Evolutionary conservation across 1,139 yeast genomes (phyloP), one percentile per base, ranked within the genome.

Genomic region (Magnusiomyces magnusii): DNA sequence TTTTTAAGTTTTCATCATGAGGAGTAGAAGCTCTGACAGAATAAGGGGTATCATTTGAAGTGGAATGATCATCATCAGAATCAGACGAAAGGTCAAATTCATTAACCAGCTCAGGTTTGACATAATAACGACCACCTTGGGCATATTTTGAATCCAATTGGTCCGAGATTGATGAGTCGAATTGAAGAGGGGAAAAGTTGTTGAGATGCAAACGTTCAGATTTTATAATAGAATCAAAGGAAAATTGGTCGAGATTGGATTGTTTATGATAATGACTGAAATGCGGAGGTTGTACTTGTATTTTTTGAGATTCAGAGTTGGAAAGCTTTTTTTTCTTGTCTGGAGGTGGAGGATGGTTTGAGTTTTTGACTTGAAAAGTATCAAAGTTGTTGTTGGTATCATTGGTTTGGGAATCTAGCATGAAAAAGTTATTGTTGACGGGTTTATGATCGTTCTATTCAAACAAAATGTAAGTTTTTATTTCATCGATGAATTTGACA

Each of bases 61-160:
- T 3, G 17, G 44, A 39, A 9, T 39, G 17, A 19, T 39, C 44
- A 39, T 39, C 44, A 19, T 39, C 44, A 7, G 36, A 31, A 31
- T 31, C 36, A 13, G 36, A 31, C 7, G 36, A 31, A 54, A 56
- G 13, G 51, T 44, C 59, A 1, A 59, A 63, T 3, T 60, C 69
- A 13, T 62, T 65, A 17, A 65, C 67, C 3, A 65, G 67, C 17
- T 65, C 68, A 0, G 68, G 68, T n/a, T 64, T 67, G 27, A 85
- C 88, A 68, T 84, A 88, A 67, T 86, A 90, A 67, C 89, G 86
- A 1, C 97, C 97, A 5, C 97, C 97, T 65, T 81, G 81, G 7
- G 88, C 86, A 66, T 90, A 90, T 67, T 90, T 90, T 59, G 87
- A 84, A 69, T 90, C 96, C 31, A 90, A 85, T 61, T 82, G 84